A percentile compares a stretch with the other conserved stretches of the same genome.
These are phyloP conservation scores for Talaromyces sp. DNA, from an alignment of 2,329 filamentous ascomycete species.

Conservation along the genomic window DNA sequence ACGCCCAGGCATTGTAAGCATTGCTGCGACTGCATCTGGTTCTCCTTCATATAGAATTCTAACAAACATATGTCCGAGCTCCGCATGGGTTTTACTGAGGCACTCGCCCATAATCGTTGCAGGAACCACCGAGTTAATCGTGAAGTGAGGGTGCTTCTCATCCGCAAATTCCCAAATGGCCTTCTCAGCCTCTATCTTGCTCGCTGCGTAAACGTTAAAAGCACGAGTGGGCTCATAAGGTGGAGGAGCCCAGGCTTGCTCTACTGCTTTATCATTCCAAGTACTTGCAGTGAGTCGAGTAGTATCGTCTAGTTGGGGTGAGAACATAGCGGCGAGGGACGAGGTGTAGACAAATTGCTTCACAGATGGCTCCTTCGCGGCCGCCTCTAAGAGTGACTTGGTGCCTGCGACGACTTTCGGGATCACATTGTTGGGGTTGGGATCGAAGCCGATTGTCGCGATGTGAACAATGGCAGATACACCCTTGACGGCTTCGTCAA, in stretches of 20 bases:
- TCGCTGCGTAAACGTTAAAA: background rate
- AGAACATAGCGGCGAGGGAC: background rate
- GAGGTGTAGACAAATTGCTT: slow-evolving; percentile 12
- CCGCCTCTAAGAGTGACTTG: slow-evolving; percentile 3
- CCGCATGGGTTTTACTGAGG: slow-evolving; percentile 1
- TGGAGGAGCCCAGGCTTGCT: slow-evolving; percentile 9
- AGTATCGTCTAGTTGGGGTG: background rate
- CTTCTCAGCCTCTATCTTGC: slow-evolving; percentile 7
- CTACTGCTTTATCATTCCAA: background rate
- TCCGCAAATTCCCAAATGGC: slow-evolving; percentile 7
- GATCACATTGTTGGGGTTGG: slow-evolving; percentile 7
- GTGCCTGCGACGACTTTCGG: background rate
- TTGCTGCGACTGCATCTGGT: background rate
- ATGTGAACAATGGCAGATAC: slow-evolving; percentile 10
- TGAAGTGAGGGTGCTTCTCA: background rate
- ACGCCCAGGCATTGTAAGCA: background rate
- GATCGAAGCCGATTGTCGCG: slow-evolving; percentile 11
- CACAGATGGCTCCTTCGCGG: slow-evolving; percentile 3
- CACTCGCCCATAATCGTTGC: background rate
- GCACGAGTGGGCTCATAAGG: slow-evolving; percentile 8
- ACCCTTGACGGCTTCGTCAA: slow-evolving; percentile 6
- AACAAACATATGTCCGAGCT: background rate
- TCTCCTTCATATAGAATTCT: slow-evolving; percentile 6
- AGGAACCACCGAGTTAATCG: background rate
- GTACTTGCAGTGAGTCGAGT: slow-evolving; percentile 2